These are phyloP conservation scores for Clavispora phyllophila DNA, from an alignment of 805 yeast genomes.

Conservation along the genomic window DNA sequence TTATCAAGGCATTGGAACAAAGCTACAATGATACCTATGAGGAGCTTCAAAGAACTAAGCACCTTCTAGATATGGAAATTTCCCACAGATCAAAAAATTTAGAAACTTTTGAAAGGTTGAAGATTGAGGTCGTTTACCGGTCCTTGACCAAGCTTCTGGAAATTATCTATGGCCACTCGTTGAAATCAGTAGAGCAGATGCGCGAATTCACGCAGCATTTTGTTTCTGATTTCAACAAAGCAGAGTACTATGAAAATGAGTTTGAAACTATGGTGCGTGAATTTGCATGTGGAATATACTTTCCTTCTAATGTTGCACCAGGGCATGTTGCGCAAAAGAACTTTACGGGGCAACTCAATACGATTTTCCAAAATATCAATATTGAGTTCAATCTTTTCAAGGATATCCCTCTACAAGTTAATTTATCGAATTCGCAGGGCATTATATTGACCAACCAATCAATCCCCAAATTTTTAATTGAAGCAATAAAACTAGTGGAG, in stretches of 20 bases:
- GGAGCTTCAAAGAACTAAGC: slow-evolving; percentile 27
- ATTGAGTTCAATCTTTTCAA: slow-evolving; percentile 34
- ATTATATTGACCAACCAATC: slow-evolving; percentile 17
- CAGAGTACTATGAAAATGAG: slow-evolving; percentile 20
- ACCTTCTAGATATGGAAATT: slow-evolving; percentile 27
- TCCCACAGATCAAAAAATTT: slow-evolving; percentile 16
- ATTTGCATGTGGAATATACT: slow-evolving; percentile 36
- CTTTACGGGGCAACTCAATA: slow-evolving; percentile 22
- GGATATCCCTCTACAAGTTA: slow-evolving; percentile 36
- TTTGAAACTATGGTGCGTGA: slow-evolving; percentile 18
- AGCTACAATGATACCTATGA: slow-evolving; percentile 31
- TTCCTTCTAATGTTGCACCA: slow-evolving; percentile 32
- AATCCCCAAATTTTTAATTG: slow-evolving; percentile 27
- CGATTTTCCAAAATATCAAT: slow-evolving; percentile 34
- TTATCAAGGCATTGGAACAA: slow-evolving; percentile 21
- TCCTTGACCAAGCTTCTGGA: slow-evolving; percentile 32
- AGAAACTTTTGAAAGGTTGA: slow-evolving; percentile 31
- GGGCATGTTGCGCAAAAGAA: slow-evolving; percentile 18
- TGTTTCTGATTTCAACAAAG: slow-evolving; percentile 15
- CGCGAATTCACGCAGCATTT: slow-evolving; percentile 21
- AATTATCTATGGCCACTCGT: slow-evolving; percentile 23
- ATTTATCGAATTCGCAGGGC: slow-evolving; percentile 10
- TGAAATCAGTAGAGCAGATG: slow-evolving; percentile 20
- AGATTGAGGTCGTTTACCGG: slow-evolving; percentile 29
- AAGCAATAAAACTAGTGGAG: slow-evolving; percentile 17